Base-by-base conservation (phyloP, 2,329 filamentous ascomycete genomes). In the Stagonosporopsis rhizophila region DNA sequence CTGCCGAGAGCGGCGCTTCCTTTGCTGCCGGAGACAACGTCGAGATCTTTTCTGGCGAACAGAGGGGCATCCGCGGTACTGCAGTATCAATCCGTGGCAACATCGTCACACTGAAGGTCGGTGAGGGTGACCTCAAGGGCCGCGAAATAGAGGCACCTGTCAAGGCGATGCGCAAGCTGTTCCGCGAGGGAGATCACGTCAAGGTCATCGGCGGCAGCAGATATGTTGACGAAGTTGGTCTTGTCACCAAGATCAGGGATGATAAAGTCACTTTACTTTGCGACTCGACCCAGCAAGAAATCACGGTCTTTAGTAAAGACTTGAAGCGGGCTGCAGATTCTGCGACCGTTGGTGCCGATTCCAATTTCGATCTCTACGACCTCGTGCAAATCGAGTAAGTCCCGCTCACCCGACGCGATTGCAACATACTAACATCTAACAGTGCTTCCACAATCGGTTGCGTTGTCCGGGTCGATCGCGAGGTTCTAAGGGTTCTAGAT, bases 261-360 rank as follows among this genome's bases (percentile, higher is more conserved):
- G 95, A 99, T 74, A 88, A 91, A 35, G 92, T 99, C 55, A 98
- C 95, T 1, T 82, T 99, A 62, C 81, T 99, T 63, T 96, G 91
- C 44, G 95, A 99, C 78, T 92, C 95, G 74, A 95, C 87, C 58
- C 94, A 95, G 77, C 88, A 89, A 48, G 95, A 99, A 74, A 92
- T 99, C 66, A 97, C 93, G 0, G 95, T 99, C 30, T 99, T 99
- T 74, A 97, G 94, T 80, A 97, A 96, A 75, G 95, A 99, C 79
- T 80, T 99, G 58, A 87, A 96, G 65, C 91, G 96, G 76, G 95
- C 95, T 25, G 92, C 91, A 52, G 95, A 98, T 72, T 92, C 92
- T 66, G 93, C 92, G 60, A 92, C 91, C 15, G 88, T 93, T 70
- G 90, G 91, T 25, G 87, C 87, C 28, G 82, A 94, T n/a, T 92